Conservation (phyloP, 345 rosid genomes). For the Lumnitzera racemosa region DNA sequence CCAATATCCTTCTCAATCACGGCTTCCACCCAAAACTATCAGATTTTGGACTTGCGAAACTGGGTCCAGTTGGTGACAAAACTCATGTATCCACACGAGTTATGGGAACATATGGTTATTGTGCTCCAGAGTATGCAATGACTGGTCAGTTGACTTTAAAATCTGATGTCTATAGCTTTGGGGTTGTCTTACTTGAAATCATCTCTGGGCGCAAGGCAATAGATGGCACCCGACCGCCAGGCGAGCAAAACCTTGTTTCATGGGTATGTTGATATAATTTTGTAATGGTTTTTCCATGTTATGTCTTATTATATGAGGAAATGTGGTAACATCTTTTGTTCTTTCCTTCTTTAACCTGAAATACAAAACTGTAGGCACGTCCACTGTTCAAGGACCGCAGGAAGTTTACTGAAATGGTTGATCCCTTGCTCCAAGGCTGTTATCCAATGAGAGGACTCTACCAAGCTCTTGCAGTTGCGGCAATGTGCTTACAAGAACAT, state of each 20-base stretch:
- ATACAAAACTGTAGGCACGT: slow-evolving; percentile 45
- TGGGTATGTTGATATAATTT: slow-evolving; percentile 44
- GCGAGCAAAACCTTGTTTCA: slow-evolving; percentile 84
- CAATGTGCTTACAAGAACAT: slow-evolving; percentile 95
- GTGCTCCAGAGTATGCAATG: slow-evolving; percentile 99
- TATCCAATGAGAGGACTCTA: slow-evolving; percentile 81
- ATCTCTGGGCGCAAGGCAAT: slow-evolving; percentile 93
- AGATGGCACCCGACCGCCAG: slow-evolving; percentile 70
- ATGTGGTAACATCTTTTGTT: neutral
- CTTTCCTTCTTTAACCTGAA: neutral
- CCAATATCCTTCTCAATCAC: slow-evolving; percentile 81
- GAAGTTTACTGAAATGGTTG: slow-evolving; percentile 67
- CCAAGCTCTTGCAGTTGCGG: slow-evolving; percentile 95
- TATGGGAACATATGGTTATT: slow-evolving; percentile 96
- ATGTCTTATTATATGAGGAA: neutral
- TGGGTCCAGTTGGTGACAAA: slow-evolving; percentile 92
- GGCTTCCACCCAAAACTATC: slow-evolving; percentile 89
- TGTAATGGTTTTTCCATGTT: neutral
- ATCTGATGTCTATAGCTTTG: slow-evolving; percentile 91
- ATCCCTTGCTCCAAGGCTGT: slow-evolving; percentile 65
- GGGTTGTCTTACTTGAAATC: slow-evolving; percentile 88
- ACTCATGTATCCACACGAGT: slow-evolving; percentile 97
- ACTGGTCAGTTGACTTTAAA: slow-evolving; percentile 92
- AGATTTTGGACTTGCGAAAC: slow-evolving; percentile 95
- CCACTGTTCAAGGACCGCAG: slow-evolving; percentile 77